Evolutionary conservation across 805 yeast species (phyloP).

Genomic region (Candida boleticola): DNA sequence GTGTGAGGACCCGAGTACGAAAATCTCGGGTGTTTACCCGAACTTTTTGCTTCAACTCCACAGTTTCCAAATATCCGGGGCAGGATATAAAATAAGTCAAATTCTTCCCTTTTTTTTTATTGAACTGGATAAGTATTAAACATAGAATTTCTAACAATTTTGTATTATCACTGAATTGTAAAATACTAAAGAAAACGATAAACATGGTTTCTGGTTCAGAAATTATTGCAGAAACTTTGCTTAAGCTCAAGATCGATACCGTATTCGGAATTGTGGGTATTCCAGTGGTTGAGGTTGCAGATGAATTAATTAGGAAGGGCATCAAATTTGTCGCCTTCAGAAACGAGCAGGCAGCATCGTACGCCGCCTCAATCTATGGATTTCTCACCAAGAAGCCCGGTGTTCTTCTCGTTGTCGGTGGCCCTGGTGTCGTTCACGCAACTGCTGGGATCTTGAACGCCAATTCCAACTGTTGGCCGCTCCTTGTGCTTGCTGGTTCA

Average conservation of each 20-base stretch:
- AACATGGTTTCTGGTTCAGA: constrained; percentile 37
- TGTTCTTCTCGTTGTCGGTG: constrained; percentile 69
- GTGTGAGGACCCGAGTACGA: too few species aligned
- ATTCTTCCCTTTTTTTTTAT: too few species aligned
- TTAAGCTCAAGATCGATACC: constrained; percentile 49
- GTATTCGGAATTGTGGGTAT: constrained; percentile 76
- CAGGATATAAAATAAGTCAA: too few species aligned
- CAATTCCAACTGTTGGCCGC: constrained; percentile 60
- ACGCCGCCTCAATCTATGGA: constrained; percentile 73
- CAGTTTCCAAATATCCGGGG: too few species aligned
- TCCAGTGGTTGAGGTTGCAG: constrained; percentile 71
- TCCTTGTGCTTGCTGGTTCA: constrained; percentile 65
- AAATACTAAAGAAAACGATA: too few species aligned
- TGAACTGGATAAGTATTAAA: too few species aligned
- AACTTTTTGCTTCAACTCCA: too few species aligned
- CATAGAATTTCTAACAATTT: too few species aligned
- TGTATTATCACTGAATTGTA: too few species aligned
- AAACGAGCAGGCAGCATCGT: constrained; percentile 73
- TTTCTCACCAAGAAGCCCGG: constrained; percentile 65
- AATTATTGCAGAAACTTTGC: constrained; percentile 48
- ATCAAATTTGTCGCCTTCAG: constrained; percentile 60
- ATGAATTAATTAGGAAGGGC: constrained; percentile 52
- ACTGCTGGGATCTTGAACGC: constrained; percentile 67
- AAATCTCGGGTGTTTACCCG: too few species aligned
- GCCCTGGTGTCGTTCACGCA: constrained; percentile 71